Evolutionary conservation across 352 stramenopile genomes (phyloP).

Genomic region (Pythium rishiriense): DNA sequence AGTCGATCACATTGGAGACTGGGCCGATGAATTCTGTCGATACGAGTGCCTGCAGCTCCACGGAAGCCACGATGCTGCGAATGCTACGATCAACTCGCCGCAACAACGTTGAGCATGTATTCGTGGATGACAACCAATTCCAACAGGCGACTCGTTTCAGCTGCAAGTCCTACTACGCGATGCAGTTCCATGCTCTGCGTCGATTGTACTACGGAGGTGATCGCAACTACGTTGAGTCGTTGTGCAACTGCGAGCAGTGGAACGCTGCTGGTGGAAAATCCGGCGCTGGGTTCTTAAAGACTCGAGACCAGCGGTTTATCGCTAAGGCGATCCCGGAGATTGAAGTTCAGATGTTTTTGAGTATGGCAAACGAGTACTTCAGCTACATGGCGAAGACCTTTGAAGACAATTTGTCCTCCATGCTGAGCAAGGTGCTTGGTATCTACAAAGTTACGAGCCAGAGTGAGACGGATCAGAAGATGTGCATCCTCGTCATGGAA

Average conservation of each 20-base stretch:
- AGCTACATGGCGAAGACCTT: conserved; percentile 89
- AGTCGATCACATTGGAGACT: conserved; percentile 37
- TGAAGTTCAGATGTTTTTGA: conserved; percentile 89
- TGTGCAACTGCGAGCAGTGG: conserved; percentile 87
- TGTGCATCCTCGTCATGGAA: conserved; percentile 89
- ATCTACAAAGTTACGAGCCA: conserved; percentile 87
- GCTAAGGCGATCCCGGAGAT: conserved; percentile 86
- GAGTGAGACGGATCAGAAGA: conserved; percentile 68
- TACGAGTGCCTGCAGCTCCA: conserved; percentile 12
- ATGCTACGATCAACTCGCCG: conserved; percentile 64
- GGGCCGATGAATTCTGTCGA: conserved; percentile 37
- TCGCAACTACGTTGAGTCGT: conserved; percentile 84
- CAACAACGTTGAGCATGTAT: conserved; percentile 85
- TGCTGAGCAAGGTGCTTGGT: conserved; percentile 86
- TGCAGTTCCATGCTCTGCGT: conserved; percentile 86
- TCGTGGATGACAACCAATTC: conserved; percentile 87
- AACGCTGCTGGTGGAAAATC: conserved; percentile 86
- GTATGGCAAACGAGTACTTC: conserved; percentile 90
- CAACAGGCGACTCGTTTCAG: conserved; percentile 78
- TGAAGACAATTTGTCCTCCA: conserved; percentile 82
- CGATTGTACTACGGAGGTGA: conserved; percentile 85
- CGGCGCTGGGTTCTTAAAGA: conserved; percentile 84
- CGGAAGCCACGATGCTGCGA: conserved; percentile 49
- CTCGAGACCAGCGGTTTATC: conserved; percentile 85
- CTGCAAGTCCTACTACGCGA: conserved; percentile 89